Conservation (phyloP, 768 basidiomycete genomes). For the Basidioascus undulatus region DNA sequence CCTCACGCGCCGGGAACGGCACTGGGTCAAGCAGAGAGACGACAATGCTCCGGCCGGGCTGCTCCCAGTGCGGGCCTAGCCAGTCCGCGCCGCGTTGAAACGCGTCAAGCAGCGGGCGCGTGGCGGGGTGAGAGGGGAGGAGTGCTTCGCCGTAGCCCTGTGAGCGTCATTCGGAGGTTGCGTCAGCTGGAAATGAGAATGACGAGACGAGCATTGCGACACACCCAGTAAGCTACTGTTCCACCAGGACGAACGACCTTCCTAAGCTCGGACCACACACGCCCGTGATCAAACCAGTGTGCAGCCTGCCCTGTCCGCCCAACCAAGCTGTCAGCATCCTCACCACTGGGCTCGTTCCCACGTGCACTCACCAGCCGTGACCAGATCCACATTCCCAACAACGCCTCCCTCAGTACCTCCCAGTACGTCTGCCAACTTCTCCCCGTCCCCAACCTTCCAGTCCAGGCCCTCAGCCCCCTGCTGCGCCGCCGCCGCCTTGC, state of each 20-base stretch:
- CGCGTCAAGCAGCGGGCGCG: too few relatives aligned
- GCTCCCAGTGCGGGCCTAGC: too few relatives aligned
- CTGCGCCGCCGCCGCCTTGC: background rate
- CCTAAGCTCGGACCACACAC: background rate
- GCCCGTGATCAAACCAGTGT: background rate
- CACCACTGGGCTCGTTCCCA: background rate
- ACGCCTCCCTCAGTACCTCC: too few relatives aligned
- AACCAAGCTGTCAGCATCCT: too few relatives aligned
- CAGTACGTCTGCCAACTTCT: background rate
- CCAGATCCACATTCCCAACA: background rate
- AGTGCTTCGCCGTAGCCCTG: too few relatives aligned
- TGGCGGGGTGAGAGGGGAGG: too few relatives aligned
- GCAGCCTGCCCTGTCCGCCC: background rate
- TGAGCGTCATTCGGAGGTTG: too few relatives aligned
- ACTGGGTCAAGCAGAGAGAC: too few relatives aligned
- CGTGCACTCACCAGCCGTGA: slow-evolving; percentile 1
- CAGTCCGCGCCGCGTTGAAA: too few relatives aligned
- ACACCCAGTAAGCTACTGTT: background rate
- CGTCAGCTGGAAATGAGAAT: background rate
- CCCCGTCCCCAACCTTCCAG: background rate
- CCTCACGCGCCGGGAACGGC: too few relatives aligned
- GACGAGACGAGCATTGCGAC: background rate
- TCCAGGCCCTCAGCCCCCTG: background rate
- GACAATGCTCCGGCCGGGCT: too few relatives aligned
- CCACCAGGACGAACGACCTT: background rate